These are phyloP conservation scores for Cyclostephanos invisitatus DNA, from an alignment of 108 stramenopile genomes.

Conservation along the genomic window DNA sequence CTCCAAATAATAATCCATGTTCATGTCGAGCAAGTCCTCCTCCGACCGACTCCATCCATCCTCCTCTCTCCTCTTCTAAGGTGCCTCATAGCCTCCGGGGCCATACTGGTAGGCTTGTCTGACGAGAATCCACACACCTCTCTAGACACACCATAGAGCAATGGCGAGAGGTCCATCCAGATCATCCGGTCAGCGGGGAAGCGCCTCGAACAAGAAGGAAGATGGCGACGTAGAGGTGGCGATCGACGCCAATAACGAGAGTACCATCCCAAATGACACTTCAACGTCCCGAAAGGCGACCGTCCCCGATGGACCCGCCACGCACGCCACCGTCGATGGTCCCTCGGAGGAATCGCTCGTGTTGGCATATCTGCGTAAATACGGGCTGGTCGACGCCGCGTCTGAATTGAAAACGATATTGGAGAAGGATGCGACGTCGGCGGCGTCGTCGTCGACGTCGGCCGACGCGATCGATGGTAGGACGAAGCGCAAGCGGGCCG, in stretches of 20 bases:
- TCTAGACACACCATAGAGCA: no score
- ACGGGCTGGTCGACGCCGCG: conserved; percentile 65
- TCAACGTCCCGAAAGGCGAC: background rate
- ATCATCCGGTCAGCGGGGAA: background rate
- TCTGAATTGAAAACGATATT: conserved; percentile 51
- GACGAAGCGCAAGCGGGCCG: conserved; percentile 19
- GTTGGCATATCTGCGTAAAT: conserved; percentile 67
- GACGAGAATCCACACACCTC: no score
- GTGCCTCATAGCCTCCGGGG: no score
- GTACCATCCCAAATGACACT: background rate
- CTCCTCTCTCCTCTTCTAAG: no score
- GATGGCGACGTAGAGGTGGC: background rate
- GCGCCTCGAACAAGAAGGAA: background rate
- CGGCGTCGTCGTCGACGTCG: background rate
- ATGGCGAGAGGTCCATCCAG: background rate
- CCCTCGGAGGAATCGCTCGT: conserved; percentile 62
- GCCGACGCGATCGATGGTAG: background rate
- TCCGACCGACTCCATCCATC: no score
- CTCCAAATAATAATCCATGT: no score
- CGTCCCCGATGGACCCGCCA: background rate
- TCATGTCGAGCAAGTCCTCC: no score
- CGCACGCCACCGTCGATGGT: background rate
- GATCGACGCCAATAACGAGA: background rate
- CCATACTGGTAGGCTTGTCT: no score
- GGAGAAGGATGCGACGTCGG: conserved; percentile 6